Evolutionary conservation across 2,329 filamentous ascomycete genomes (phyloP).

Genomic region (Pyricularia sp.): DNA sequence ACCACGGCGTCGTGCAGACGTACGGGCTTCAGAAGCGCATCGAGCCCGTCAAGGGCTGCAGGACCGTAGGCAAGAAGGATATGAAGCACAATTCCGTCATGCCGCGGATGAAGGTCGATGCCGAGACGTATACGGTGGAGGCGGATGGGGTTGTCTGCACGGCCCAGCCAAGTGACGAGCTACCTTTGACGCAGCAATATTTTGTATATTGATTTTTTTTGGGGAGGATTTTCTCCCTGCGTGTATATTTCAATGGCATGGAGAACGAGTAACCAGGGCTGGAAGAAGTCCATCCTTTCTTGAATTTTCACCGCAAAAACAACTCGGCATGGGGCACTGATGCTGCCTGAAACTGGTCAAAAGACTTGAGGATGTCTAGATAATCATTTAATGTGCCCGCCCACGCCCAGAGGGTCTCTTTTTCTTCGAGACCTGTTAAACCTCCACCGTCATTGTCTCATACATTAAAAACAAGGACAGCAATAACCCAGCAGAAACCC

Average conservation of each 20-base stretch:
- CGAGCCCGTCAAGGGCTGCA: conserved; percentile 64
- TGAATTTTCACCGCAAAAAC: background rate
- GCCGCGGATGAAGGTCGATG: conserved; percentile 84
- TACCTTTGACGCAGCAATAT: conserved; percentile 67
- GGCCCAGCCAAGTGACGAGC: conserved; percentile 54
- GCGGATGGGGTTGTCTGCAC: conserved; percentile 65
- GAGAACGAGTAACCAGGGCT: background rate
- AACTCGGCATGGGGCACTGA: background rate
- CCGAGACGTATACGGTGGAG: conserved; percentile 78
- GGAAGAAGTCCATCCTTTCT: background rate
- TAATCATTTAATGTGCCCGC: background rate
- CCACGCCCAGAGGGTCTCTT: background rate
- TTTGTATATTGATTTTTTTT: conserved; percentile 50
- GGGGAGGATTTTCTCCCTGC: background rate
- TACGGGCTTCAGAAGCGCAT: conserved; percentile 71
- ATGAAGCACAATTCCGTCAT: conserved; percentile 81
- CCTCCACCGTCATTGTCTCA: background rate
- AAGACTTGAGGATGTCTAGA: background rate
- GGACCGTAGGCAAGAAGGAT: conserved; percentile 64
- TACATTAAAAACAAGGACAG: background rate
- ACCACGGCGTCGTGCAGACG: conserved; percentile 49
- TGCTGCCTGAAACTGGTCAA: no score
- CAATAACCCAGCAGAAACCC: background rate
- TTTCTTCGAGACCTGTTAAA: background rate
- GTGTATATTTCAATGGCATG: background rate